Percentiles rank a stretch among this genome's conserved stretches.
These are phyloP conservation scores for Exophiala bonariae DNA, from an alignment of 2,329 filamentous ascomycete genomes.

Conservation along the genomic window DNA sequence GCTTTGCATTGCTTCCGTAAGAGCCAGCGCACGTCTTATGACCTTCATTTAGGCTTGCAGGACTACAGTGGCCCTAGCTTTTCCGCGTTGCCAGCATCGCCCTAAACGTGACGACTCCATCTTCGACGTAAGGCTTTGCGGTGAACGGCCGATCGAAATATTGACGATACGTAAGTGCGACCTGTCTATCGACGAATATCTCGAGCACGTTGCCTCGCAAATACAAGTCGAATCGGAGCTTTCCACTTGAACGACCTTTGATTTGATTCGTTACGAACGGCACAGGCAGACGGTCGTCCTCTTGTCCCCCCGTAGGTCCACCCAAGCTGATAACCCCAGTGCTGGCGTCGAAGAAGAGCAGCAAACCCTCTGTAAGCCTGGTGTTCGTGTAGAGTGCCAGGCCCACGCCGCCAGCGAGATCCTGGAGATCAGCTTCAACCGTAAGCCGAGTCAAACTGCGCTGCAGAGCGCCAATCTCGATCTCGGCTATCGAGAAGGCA, in stretches of 20 bases:
- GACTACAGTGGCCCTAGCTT: no score
- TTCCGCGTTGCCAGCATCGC: constrained; percentile 1
- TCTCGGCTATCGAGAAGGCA: constrained; percentile 1
- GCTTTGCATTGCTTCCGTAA: no score
- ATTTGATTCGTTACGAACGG: constrained; percentile 1
- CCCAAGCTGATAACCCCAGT: constrained; percentile 3
- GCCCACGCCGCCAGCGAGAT: constrained; percentile 1
- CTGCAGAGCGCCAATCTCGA: constrained; percentile 1
- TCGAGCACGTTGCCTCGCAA: constrained; percentile 3
- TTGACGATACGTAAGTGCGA: constrained; percentile 5
- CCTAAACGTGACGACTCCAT: constrained; percentile 4
- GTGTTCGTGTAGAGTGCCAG: constrained; percentile 3
- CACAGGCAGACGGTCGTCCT: constrained; percentile 1
- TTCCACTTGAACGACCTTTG: neutral
- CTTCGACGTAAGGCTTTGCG: constrained; percentile 2
- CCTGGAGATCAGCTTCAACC: constrained; percentile 4
- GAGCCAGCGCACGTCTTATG: no score
- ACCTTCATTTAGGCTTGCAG: no score
- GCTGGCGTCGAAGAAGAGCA: constrained; percentile 6
- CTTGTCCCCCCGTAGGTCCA: neutral
- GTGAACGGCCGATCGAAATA: constrained; percentile 4
- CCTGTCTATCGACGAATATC: constrained; percentile 3
- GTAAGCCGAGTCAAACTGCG: constrained; percentile 1
- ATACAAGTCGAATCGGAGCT: constrained; percentile 4
- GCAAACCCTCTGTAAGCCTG: constrained; percentile 1